A percentile compares a stretch with the other conserved stretches of the same genome.
phyloP scores from a whole-genome alignment of 495 filamentous ascomycete genomes.

The Evansstolkia leycettana region DNA sequence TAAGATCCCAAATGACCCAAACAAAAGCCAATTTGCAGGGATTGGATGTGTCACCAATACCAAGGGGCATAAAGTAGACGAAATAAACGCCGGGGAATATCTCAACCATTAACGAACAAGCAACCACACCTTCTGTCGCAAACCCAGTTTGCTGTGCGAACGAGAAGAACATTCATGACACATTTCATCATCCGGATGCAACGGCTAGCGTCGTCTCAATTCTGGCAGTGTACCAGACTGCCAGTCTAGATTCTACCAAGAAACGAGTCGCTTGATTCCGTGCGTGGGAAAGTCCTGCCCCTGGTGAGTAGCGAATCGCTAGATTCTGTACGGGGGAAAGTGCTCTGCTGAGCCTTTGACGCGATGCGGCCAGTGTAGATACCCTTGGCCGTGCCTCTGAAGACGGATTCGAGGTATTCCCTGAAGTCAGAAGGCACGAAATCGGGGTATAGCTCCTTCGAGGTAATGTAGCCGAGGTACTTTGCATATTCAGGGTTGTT shows the following conservation, averaged over 20 bases:
- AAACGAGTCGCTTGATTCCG: conserved; percentile 32
- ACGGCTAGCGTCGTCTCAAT: conserved; percentile 1
- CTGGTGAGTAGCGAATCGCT: conserved; percentile 28
- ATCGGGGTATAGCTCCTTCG: conserved; percentile 45
- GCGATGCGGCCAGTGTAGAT: conserved; percentile 33
- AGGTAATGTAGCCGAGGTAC: conserved; percentile 46
- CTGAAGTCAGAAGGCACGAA: conserved; percentile 29
- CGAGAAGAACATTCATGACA: too few relatives aligned
- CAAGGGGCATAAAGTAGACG: too few relatives aligned
- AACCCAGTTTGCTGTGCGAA: background rate
- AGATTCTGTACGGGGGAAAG: conserved; percentile 33
- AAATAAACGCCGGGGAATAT: too few relatives aligned
- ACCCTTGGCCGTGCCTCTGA: conserved; percentile 29
- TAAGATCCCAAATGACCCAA: too few relatives aligned
- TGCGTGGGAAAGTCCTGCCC: conserved; percentile 26
- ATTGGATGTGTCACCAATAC: too few relatives aligned
- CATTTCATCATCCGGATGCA: background rate
- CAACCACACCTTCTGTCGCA: background rate
- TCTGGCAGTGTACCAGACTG: conserved; percentile 1
- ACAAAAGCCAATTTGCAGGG: too few relatives aligned
- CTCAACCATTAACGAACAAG: background rate
- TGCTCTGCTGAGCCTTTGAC: conserved; percentile 29
- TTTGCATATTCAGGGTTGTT: conserved; percentile 44
- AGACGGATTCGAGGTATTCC: conserved; percentile 29
- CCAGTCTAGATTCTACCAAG: conserved; percentile 21